Base-by-base conservation (phyloP, 2,329 filamentous ascomycete genomes). In the Neoascochyta sp. region DNA sequence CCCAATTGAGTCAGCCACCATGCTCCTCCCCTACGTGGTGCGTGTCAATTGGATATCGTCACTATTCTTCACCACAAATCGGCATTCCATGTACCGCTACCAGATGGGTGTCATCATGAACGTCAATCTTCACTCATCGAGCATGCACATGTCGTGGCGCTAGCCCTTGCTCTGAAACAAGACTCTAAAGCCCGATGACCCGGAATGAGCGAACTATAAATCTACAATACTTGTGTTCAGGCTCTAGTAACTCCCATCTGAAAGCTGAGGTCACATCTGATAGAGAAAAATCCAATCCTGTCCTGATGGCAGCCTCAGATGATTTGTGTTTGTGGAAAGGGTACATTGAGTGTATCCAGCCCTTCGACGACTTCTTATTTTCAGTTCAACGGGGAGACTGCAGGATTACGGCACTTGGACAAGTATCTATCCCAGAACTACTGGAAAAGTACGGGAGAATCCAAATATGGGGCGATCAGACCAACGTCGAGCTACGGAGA, bases 401-500 rank as follows among this genome's bases (percentile, higher is more conserved):
- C 5, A 20, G 18, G n/a, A n/a, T n/a, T n/a, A 20, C 18, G 18
- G 10, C 10, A 20, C 18, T 10, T 6, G 15, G 12, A n/a, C n/a
- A 32, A 4, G 20, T 9, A 32, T 6, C 13, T 9, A 23, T 29
- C 9, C 5, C 9, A 18, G 12, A 26, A 12, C 20, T 24, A 7
- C 31, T 37, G 4, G 37, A 41, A 24, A 37, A 24, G 14, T 41
- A 33, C 26, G 37, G 39, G 4, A 19, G 33, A 24, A n/a, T 33
- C 11, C 30, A 27, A 7, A 41, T 25, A 9, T 43, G 29, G 39
- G 39, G 36, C 13, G 32, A 43, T 12, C 26, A 43, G 18, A 30
- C 32, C 2, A 18, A 27, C 24, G 36, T 33, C 7, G 19, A 24
- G 8, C 28, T 36, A 14, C 23, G 27, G 9, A 10, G 17, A 13